These are phyloP conservation scores for Orbilia javanica DNA, from an alignment of 2,329 filamentous ascomycete genomes.

Conservation along the genomic window DNA sequence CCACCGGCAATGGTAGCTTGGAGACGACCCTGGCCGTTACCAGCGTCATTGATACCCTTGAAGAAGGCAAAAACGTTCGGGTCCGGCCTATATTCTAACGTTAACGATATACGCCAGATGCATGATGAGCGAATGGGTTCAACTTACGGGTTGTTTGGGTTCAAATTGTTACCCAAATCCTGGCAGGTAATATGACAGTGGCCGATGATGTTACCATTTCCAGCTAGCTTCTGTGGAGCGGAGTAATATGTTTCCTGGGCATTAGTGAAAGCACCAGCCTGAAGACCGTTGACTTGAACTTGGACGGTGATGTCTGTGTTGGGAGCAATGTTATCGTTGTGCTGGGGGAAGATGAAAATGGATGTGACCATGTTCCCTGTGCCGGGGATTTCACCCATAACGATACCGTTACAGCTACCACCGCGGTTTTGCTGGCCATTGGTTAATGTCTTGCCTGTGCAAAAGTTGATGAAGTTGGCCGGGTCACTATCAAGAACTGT, in stretches of 20 bases:
- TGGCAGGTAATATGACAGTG: constrained; percentile 71
- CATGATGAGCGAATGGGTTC: neutral
- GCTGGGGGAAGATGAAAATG: constrained; percentile 68
- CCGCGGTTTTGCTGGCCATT: constrained; percentile 69
- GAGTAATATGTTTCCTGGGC: constrained; percentile 71
- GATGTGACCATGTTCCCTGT: constrained; percentile 71
- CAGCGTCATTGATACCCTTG: constrained; percentile 72
- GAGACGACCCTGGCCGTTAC: constrained; percentile 68
- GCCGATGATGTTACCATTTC: constrained; percentile 65
- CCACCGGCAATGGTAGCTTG: constrained; percentile 67
- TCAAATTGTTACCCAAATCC: constrained; percentile 65
- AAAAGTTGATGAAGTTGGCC: constrained; percentile 74
- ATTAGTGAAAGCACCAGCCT: constrained; percentile 71
- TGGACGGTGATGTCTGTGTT: constrained; percentile 68
- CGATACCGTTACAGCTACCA: constrained; percentile 72
- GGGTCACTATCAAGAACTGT: constrained; percentile 65
- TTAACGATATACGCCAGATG: neutral
- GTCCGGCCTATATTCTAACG: constrained; percentile 61
- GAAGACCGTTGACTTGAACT: constrained; percentile 69
- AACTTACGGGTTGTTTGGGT: constrained; percentile 64
- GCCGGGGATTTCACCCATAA: constrained; percentile 72
- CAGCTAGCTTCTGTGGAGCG: constrained; percentile 70
- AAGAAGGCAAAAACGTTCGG: constrained; percentile 69
- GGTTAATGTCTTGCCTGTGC: constrained; percentile 70
- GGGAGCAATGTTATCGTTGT: constrained; percentile 65